Conservation (phyloP, 768 basidiomycete species). For the Postia placenta region DNA sequence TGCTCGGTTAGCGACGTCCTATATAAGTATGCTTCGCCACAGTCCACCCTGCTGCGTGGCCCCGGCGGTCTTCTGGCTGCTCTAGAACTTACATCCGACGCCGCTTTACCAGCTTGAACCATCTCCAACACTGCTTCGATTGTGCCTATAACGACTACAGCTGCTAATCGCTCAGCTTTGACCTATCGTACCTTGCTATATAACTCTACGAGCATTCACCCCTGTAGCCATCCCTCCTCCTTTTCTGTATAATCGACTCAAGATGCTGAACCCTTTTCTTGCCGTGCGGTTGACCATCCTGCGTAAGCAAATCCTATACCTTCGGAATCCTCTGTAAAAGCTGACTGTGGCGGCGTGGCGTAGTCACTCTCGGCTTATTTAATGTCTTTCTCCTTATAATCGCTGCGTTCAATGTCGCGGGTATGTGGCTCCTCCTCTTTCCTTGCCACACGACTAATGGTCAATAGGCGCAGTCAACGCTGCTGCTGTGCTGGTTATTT, state of each 20-base stretch:
- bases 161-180: background rate
- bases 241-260: background rate
- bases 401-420: conserved; percentile 5
- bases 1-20: background rate
- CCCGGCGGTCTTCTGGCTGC: conserved; percentile 18
- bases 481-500: conserved; percentile 42
- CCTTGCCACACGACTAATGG: conserved; percentile 5
- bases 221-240: background rate
- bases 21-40: conserved; percentile 2
- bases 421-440: conserved; percentile 3
- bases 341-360: conserved; percentile 38
- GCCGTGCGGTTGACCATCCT: conserved; percentile 51
- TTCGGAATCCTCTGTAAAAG: conserved; percentile 37
- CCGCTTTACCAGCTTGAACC: conserved; percentile 5
- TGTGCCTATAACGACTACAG: conserved; percentile 2
- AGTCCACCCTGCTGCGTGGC: conserved; percentile 8
- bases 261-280: conserved; percentile 48
- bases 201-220: conserved; percentile 5
- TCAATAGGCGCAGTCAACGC: conserved; percentile 34
- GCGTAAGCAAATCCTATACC: conserved; percentile 31
- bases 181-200: background rate
- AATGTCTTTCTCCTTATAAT: background rate
- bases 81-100: conserved; percentile 2
- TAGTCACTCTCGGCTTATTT: background rate
- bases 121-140: background rate